Evolutionary conservation across 345 rosid genomes (phyloP).

Genomic region (Gossypium thurberi): DNA sequence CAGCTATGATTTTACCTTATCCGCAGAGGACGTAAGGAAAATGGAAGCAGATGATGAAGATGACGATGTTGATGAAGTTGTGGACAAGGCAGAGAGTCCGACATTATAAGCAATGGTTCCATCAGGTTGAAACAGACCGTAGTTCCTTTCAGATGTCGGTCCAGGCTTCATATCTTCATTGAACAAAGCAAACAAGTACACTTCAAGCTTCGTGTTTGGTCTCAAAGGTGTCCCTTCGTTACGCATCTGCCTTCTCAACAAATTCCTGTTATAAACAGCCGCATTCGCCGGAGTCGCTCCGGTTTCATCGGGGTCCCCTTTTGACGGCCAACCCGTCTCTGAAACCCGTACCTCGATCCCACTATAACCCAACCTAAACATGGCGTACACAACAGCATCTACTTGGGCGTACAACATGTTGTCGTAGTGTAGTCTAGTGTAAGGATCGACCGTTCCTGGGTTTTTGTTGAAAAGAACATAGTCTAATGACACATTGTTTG

Average conservation of each 20-base stretch:
- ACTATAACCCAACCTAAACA: slow-evolving; percentile 52
- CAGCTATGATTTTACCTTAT: slow-evolving; percentile 48
- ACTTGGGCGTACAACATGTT: slow-evolving; percentile 95
- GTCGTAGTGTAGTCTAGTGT: slow-evolving; percentile 67
- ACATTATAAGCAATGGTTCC: slow-evolving; percentile 84
- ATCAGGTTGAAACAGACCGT: slow-evolving; percentile 83
- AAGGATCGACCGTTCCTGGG: slow-evolving; percentile 73
- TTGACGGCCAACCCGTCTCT: slow-evolving; percentile 98
- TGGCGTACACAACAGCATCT: slow-evolving; percentile 74
- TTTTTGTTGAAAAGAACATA: slow-evolving; percentile 87
- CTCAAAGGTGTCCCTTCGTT: slow-evolving; percentile 86
- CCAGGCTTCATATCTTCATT: slow-evolving; percentile 94
- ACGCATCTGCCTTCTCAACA: slow-evolving; percentile 56
- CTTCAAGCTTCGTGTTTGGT: slow-evolving; percentile 57
- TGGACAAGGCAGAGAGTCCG: slow-evolving; percentile 54
- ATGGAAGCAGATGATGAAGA: slow-evolving; percentile 44
- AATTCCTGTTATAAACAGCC: slow-evolving; percentile 59
- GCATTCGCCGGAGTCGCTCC: slow-evolving; percentile 78
- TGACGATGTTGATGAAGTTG: slow-evolving; percentile 31
- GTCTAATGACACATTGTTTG: slow-evolving; percentile 52
- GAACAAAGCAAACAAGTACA: slow-evolving; percentile 79
- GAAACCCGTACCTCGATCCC: slow-evolving; percentile 75
- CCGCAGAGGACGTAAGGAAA: slow-evolving; percentile 69
- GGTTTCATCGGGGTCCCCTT: slow-evolving; percentile 62
- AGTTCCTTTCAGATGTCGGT: slow-evolving; percentile 83